phyloP scores from a whole-genome alignment of 2,329 filamentous ascomycete genomes.

The Pestalotiopsis sp. region DNA sequence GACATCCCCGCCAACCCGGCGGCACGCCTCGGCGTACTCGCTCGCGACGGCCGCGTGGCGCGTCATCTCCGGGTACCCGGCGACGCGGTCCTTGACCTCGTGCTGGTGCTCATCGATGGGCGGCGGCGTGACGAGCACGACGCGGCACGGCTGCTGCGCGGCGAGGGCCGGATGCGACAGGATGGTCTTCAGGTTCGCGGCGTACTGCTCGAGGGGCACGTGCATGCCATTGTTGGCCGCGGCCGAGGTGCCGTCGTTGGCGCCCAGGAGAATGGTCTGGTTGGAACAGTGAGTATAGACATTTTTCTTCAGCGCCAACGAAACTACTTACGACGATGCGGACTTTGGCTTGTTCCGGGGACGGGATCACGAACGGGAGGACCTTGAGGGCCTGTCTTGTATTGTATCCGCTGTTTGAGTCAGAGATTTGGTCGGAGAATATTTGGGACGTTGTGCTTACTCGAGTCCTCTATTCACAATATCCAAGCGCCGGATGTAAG shows the following conservation, averaged over 20 bases:
- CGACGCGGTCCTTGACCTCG: neutral
- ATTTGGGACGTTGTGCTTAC: neutral
- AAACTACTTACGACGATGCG: neutral
- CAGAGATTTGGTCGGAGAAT: neutral
- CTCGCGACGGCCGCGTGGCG: neutral
- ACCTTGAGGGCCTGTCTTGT: constrained; percentile 3
- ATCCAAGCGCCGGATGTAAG: constrained; percentile 6
- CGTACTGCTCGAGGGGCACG: neutral
- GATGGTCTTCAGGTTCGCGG: neutral
- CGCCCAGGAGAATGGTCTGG: constrained; percentile 1
- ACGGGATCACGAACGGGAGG: neutral
- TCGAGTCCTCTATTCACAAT: constrained; percentile 5
- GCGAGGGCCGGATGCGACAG: constrained; percentile 3
- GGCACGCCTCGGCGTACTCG: neutral
- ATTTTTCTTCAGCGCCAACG: no score
- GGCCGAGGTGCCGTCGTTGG: neutral
- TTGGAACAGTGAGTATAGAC: no score
- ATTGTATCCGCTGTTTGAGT: neutral
- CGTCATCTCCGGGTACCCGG: neutral
- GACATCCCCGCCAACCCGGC: neutral
- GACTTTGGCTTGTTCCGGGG: neutral
- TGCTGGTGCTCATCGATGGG: constrained; percentile 8
- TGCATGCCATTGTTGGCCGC: constrained; percentile 3
- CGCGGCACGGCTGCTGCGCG: neutral
- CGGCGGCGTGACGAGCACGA: constrained; percentile 5